Evolutionary conservation across 192 early-diverging fungal genomes (phyloP), one percentile per base, ranked within the genome.

Genomic region (Rhizophagus prolifer): DNA sequence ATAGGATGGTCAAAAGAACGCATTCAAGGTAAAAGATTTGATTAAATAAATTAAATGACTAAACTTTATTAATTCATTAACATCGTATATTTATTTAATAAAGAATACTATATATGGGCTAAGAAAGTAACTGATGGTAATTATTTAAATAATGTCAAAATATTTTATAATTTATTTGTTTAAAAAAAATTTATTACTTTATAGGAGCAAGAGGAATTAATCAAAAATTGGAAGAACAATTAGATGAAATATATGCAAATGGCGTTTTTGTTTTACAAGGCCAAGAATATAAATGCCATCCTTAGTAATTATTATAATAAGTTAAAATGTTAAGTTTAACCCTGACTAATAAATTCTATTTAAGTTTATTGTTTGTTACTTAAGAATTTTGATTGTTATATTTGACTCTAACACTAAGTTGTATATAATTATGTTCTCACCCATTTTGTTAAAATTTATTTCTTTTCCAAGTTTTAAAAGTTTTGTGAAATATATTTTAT

Each of bases 71-170:
- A 26, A 44, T 26, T 38, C 23, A n/a, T 41, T 58, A 21, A 41
- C 34, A 36, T 13, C 21, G 30, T 50, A 58, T 58, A 61, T 76
- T 58, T 58, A 28, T 23, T 9, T 60, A 44, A 44, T 12, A 58
- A 67, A 60, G 87, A 85, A 65, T 91, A 91, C 79, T 90, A 87
- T 81, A 72, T 30, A 9, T 91, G 90, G 90, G 85, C 84, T 23
- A 84, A 91, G 74, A 62, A 82, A 73, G 90, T 91, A 19, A 89
- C 87, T 8, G 85, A 91, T 82, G 82, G 86, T 77, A 72, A 58
- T 16, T 44, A 8, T 19, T 46, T 9, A 12, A 21, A 75, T 44
- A 9, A 81, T 34, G 9, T 46, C 16, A 25, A 79, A 73, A 21
- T 74, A 3, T 0, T 28, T 9, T 59, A 54, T 72, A 6, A 26